Base-by-base conservation (phyloP, 225 moss, liverwort and hornwort species). In the Marchantia paleacea region DNA sequence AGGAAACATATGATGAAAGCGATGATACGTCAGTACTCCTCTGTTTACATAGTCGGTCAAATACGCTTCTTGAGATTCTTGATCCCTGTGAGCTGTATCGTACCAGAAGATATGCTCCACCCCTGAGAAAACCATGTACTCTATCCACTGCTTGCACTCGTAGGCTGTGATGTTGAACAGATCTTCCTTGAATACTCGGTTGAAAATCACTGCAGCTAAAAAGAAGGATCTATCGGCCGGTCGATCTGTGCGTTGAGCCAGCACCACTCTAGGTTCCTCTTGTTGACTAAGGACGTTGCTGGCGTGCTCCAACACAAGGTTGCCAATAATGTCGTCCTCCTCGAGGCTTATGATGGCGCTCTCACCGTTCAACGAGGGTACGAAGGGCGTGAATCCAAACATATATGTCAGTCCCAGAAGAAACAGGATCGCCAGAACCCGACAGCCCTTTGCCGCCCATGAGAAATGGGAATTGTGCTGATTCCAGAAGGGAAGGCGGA, bases 81-180 rank as follows among this genome's bases (percentile, higher is more conserved):
- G 64, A 19, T 85, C 88, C 55, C 81, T 83, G 72, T 85, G 88
- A 10, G 88, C 88, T 22, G 85, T 85, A 50, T 88, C 88, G 66
- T 88, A 88, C 88, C 88, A 88, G 75, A 63, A 88, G 52, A 88
- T 76, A 28, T 88, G 88, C 52, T 85, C 78, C 63, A 88, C 85
- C 8, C 88, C 88, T 14, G 85, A 76, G 69, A 68, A 85, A 13
- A 85, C 75, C 88, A 88, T 88, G 81, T 88, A 88, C 80, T 85
- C 88, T 22, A 88, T 67, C 88, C 88, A 88, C 78, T 88, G 88
- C 73, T 79, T 75, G 78, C 88, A 88, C 50, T 88, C 88, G 52
- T 88, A 88, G 61, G 62, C 74, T 16, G 85, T 88, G 79, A 88
- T 85, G 69, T 83, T 83, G 81, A 88, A 85, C 72, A 88, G 24